Percentiles rank a stretch among this genome's conserved stretches.
These are phyloP conservation scores for Brassica hybrid DNA, from an alignment of 441 rosid genomes.

Conservation along the genomic window DNA sequence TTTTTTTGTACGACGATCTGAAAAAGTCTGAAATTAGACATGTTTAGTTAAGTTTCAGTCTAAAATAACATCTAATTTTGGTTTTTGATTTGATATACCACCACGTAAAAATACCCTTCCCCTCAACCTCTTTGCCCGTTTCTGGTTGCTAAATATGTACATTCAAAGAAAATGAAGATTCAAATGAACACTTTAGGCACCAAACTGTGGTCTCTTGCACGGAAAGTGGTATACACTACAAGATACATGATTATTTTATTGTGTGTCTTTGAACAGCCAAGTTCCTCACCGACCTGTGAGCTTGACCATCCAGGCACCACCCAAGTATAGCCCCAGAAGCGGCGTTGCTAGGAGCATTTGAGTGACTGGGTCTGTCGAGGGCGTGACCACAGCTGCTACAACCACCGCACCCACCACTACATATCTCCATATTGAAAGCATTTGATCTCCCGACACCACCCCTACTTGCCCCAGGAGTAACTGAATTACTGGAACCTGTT, in stretches of 20 bases:
- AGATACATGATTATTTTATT: constrained; percentile 17
- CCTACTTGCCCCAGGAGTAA: constrained; percentile 90
- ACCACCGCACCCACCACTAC: constrained; percentile 94
- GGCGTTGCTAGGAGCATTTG: constrained; percentile 90
- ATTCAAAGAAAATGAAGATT: constrained; percentile 2
- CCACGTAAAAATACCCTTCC: neutral
- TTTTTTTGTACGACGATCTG: no score
- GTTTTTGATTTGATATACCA: no score
- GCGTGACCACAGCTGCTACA: constrained; percentile 93
- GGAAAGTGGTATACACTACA: constrained; percentile 35
- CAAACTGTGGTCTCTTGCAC: constrained; percentile 29
- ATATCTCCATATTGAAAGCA: constrained; percentile 97
- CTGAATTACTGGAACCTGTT: constrained; percentile 98
- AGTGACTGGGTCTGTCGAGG: constrained; percentile 97
- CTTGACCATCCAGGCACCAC: constrained; percentile 95
- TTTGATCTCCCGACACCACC: constrained; percentile 85
- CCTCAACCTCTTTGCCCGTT: neutral
- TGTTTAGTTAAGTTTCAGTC: no score
- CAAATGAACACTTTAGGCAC: neutral
- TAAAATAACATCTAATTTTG: no score
- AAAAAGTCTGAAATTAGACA: no score
- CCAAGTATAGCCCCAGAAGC: constrained; percentile 87
- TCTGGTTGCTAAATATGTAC: constrained; percentile 18
- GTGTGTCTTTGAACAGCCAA: constrained; percentile 3
- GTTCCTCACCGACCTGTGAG: constrained; percentile 68